Percentiles rank a stretch among this genome's conserved stretches.
phyloP scores from a whole-genome alignment of 1,139 yeast genomes.

The Petasospora rhodanensis region DNA sequence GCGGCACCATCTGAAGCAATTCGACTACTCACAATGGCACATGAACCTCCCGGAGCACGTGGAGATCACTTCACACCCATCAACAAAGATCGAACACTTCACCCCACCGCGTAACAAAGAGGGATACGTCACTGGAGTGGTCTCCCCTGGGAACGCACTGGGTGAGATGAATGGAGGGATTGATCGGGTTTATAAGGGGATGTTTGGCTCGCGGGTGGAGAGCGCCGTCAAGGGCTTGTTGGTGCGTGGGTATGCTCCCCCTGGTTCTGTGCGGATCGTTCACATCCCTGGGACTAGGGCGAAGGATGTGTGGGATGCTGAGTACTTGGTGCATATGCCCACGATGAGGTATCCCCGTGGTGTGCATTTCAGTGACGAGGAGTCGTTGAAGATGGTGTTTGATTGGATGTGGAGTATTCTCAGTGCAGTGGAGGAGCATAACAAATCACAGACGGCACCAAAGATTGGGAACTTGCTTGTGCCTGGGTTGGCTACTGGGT shows the following conservation, averaged over 20 bases:
- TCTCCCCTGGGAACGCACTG: slow-evolving; percentile 14
- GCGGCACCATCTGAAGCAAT: slow-evolving; percentile 1
- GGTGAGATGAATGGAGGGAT: slow-evolving; percentile 15
- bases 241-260: slow-evolving; percentile 6
- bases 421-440: slow-evolving; percentile 3
- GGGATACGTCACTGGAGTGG: slow-evolving; percentile 5
- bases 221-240: slow-evolving; percentile 2
- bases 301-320: slow-evolving; percentile 7
- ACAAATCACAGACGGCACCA: background rate
- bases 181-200: slow-evolving; percentile 7
- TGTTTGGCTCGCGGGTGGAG: slow-evolving; percentile 3
- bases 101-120: background rate
- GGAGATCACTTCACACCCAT: slow-evolving; percentile 1
- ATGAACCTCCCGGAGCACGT: background rate
- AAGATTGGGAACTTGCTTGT: slow-evolving; percentile 7
- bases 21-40: slow-evolving; percentile 1
- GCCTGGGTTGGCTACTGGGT: slow-evolving; percentile 13
- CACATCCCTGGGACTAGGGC: slow-evolving; percentile 4
- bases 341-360: slow-evolving; percentile 12
- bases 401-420: slow-evolving; percentile 16
- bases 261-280: slow-evolving; percentile 4
- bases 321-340: slow-evolving; percentile 11
- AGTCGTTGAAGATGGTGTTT: slow-evolving; percentile 8
- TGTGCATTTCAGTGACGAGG: slow-evolving; percentile 3
- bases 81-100: background rate